phyloP scores from a whole-genome alignment of 2,329 filamentous ascomycete species.

The Orbilia blumenaviensis region DNA sequence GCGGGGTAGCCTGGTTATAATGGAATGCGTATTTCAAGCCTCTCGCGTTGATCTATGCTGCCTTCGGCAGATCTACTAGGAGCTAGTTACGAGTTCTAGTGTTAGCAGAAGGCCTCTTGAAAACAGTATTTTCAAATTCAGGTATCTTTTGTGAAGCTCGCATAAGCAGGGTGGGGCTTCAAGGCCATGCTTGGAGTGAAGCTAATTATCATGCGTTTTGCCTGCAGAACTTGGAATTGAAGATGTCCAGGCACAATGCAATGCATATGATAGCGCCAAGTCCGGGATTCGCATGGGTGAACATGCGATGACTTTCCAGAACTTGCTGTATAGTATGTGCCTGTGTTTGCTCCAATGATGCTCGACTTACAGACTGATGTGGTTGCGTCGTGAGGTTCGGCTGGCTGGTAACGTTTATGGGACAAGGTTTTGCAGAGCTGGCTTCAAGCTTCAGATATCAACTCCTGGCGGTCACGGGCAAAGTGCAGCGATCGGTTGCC shows the following conservation, averaged over 20 bases:
- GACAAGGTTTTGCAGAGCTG: background rate
- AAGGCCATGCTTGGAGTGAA: background rate
- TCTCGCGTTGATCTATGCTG: conserved; percentile 35
- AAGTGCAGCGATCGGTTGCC: background rate
- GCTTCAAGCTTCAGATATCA: background rate
- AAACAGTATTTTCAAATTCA: background rate
- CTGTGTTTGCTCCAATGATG: background rate
- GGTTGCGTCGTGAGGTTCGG: background rate
- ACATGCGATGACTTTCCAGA: no score
- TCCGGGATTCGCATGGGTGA: background rate
- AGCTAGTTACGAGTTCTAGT: conserved; percentile 11
- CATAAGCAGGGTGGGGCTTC: background rate
- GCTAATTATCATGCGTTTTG: background rate
- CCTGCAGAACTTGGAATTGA: background rate
- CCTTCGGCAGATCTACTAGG: conserved; percentile 26
- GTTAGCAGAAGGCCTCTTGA: conserved; percentile 24
- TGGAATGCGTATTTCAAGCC: background rate
- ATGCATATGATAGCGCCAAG: background rate
- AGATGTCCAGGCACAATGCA: background rate
- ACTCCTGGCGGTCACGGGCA: background rate
- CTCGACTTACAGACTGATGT: background rate
- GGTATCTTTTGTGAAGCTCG: background rate
- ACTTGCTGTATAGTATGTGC: background rate
- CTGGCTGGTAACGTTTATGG: no score
- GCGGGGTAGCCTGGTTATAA: conserved; percentile 23